phyloP scores from a whole-genome alignment of 768 basidiomycete species.

The Agaricus subrufescens region DNA sequence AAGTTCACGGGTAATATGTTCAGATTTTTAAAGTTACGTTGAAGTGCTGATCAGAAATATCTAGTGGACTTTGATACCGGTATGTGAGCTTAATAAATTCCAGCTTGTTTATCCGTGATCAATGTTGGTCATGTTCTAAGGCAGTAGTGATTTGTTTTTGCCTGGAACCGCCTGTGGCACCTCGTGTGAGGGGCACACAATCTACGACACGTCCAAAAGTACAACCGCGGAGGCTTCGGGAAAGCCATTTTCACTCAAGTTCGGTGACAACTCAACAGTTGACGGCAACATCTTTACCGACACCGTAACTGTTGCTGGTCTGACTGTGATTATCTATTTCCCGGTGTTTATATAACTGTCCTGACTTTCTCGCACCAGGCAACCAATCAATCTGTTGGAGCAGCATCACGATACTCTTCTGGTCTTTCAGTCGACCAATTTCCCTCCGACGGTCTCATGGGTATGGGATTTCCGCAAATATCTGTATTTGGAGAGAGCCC shows the following conservation, averaged over 20 bases:
- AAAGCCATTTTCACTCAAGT: slow-evolving; percentile 35
- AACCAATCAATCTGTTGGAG: slow-evolving; percentile 27
- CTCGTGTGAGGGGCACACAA: slow-evolving; percentile 33
- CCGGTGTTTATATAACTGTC: background rate
- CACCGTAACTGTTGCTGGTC: slow-evolving; percentile 38
- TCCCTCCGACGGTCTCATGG: slow-evolving; percentile 36
- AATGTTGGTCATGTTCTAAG: slow-evolving; percentile 15
- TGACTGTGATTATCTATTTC: slow-evolving; percentile 23
- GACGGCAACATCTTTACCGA: slow-evolving; percentile 43
- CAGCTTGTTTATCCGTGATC: background rate
- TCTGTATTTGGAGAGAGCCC: slow-evolving; percentile 30
- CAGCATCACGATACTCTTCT: slow-evolving; percentile 31
- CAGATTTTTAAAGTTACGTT: background rate
- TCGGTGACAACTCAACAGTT: slow-evolving; percentile 45
- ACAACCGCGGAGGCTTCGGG: slow-evolving; percentile 28
- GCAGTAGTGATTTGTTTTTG: slow-evolving; percentile 47
- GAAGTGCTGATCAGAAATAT: background rate
- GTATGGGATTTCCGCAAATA: slow-evolving; percentile 39
- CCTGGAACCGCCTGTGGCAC: slow-evolving; percentile 30
- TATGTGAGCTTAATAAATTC: background rate
- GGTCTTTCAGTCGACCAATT: slow-evolving; percentile 26
- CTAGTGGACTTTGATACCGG: slow-evolving; percentile 50
- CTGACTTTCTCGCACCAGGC: slow-evolving; percentile 14
- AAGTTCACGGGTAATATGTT: slow-evolving; percentile 31
- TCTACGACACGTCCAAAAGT: slow-evolving; percentile 32